Conservation (phyloP, 805 yeast species). For the Lipomyces starkeyi region DNA sequence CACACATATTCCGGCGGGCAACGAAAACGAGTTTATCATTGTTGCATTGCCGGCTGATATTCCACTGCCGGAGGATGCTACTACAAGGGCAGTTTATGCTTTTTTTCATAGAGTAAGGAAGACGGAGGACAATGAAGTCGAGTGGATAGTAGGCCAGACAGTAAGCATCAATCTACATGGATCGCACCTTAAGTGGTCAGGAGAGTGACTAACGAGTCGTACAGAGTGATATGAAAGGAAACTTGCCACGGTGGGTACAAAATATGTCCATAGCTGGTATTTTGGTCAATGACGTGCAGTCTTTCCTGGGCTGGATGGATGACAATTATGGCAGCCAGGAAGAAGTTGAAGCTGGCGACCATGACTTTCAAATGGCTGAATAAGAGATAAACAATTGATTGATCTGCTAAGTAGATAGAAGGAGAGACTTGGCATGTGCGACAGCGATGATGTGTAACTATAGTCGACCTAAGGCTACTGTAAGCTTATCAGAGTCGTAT, state of each 20-base stretch:
- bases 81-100: conserved; percentile 29
- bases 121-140: conserved; percentile 19
- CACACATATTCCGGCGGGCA: conserved; percentile 16
- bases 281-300: conserved; percentile 24
- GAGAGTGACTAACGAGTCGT: conserved; percentile 1
- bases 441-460: neutral
- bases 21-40: conserved; percentile 20
- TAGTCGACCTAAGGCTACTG: no score
- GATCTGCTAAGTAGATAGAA: neutral
- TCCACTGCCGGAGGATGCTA: conserved; percentile 28
- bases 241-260: conserved; percentile 33
- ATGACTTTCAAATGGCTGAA: neutral
- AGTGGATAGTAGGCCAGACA: conserved; percentile 27
- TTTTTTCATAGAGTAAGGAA: conserved; percentile 28
- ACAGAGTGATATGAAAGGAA: conserved; percentile 37
- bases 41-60: conserved; percentile 34
- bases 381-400: neutral
- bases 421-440: neutral
- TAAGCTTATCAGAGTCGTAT: no score
- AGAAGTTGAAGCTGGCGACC: conserved; percentile 4
- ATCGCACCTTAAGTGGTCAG: neutral
- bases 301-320: conserved; percentile 31
- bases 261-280: conserved; percentile 30
- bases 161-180: conserved; percentile 14
- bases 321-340: conserved; percentile 18